phyloP scores from a whole-genome alignment of 345 rosid species.

The Cardamine chenopodiifolia region DNA sequence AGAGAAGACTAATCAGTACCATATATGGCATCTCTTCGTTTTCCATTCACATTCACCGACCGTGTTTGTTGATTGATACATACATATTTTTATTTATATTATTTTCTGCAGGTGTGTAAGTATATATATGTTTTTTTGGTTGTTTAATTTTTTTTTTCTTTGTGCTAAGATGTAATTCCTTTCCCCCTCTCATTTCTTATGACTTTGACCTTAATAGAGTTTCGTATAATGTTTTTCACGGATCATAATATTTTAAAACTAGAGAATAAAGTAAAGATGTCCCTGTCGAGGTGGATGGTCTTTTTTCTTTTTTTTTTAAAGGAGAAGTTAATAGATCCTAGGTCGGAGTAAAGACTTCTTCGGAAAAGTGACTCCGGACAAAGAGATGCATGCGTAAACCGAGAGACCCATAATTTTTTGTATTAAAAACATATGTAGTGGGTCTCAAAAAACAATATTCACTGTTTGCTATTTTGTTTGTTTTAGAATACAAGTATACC shows the following conservation, averaged over 20 bases:
- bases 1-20: not conserved
- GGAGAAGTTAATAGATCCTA: constrained; percentile 19
- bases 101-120: constrained; percentile 26
- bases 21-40: not conserved
- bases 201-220: constrained; percentile 5
- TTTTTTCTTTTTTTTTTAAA: constrained; percentile 1
- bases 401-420: not conserved
- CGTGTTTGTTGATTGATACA: constrained; percentile 27
- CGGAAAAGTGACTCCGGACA: constrained; percentile 37
- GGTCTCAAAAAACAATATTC: not conserved
- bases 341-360: constrained; percentile 19
- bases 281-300: not conserved
- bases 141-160: constrained; percentile 4
- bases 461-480: not conserved
- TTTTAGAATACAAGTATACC: not conserved
- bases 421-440: not conserved
- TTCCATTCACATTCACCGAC: constrained; percentile 21
- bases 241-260: not conserved
- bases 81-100: not conserved
- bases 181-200: not conserved
- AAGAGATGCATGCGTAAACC: constrained; percentile 31
- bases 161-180: constrained; percentile 2
- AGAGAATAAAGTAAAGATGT: constrained; percentile 15
- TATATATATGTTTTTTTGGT: constrained; percentile 24
- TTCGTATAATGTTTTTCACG: not conserved